Evolutionary conservation across 2,329 filamentous ascomycete genomes (phyloP).

Genomic region (Mariannaea elegans): DNA sequence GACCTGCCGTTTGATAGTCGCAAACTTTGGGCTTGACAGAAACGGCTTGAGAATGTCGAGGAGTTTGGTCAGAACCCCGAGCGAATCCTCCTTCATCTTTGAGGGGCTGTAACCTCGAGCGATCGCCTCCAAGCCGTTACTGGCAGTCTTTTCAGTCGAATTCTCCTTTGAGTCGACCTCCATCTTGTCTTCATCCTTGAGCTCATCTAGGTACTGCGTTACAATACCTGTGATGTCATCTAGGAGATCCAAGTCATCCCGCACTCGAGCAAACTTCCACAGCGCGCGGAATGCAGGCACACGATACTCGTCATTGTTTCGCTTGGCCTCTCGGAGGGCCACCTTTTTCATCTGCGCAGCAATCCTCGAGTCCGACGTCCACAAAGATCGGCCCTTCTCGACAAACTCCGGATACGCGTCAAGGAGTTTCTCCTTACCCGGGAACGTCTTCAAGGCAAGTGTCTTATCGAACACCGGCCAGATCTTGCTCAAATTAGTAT

Average conservation of each 20-base stretch:
- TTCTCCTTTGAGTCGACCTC: slow-evolving; percentile 69
- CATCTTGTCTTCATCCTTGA: slow-evolving; percentile 70
- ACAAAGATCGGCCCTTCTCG: slow-evolving; percentile 67
- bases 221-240: slow-evolving; percentile 72
- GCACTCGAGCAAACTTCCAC: slow-evolving; percentile 74
- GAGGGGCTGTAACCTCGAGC: slow-evolving; percentile 59
- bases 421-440: slow-evolving; percentile 87
- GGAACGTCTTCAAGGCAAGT: slow-evolving; percentile 88
- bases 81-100: slow-evolving; percentile 48
- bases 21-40: slow-evolving; percentile 50
- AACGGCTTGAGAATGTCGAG: slow-evolving; percentile 52
- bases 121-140: slow-evolving; percentile 60
- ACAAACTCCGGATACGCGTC: slow-evolving; percentile 82
- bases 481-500: slow-evolving; percentile 67
- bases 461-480: slow-evolving; percentile 89
- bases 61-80: slow-evolving; percentile 51
- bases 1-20: slow-evolving; percentile 55
- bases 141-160: slow-evolving; percentile 53
- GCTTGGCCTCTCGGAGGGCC: slow-evolving; percentile 84
- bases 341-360: slow-evolving; percentile 81
- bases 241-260: slow-evolving; percentile 76
- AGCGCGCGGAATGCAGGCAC: slow-evolving; percentile 77
- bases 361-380: slow-evolving; percentile 60
- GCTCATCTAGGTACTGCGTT: slow-evolving; percentile 67
- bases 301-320: slow-evolving; percentile 87